Base-by-base conservation (phyloP, 768 basidiomycete genomes). In the Termitomyces sp. region DNA sequence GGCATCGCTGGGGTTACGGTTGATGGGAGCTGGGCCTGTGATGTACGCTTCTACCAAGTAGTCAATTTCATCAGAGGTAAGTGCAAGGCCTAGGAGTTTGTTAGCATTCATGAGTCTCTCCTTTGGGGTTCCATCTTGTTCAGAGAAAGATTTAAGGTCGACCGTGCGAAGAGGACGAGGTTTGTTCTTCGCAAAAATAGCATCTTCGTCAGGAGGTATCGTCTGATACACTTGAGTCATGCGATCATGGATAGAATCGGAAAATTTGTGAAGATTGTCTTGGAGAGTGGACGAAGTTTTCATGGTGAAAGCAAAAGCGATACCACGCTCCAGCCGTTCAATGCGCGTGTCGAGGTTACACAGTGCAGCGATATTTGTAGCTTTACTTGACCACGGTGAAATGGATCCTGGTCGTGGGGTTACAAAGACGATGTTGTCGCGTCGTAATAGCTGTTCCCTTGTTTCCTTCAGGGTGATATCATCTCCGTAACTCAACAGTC, bases 351-450 rank as follows among this genome's bases (percentile, higher is more conserved):
- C 83, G 2, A 99, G 85, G 54, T 87, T 88, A 75, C 97, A 99
- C 53, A 98, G 83, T 9, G 74, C 74, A 22, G 95, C 83, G 55
- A 99, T 98, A 69, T 99, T 95, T 0, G 96, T 98, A 2, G 97
- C 96, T 74, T 99, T 99, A 72, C 92, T 96, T 5, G 96, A 98
- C 97, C 97, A 99, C 2, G 97, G 95, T 4, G 96, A 98, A 65
- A 98, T 88, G 3, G 95, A 94, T 3, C 96, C 95, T 8, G 85
- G 79, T 57, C 95, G 76, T 11, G 95, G 95, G 6, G 90, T 74
- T 41, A 97, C 85, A 68, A 85, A 96, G 43, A 85, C 72, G 11
- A 86, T 74, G 50, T 83, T 81, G 28, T 60, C 62, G 10, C 67
- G 67, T 18, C 67, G 66, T 52, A 76, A 65, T n/a, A 75, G 67